phyloP scores from a whole-genome alignment of 2,329 filamentous ascomycete species.

The Xylaria sp. region DNA sequence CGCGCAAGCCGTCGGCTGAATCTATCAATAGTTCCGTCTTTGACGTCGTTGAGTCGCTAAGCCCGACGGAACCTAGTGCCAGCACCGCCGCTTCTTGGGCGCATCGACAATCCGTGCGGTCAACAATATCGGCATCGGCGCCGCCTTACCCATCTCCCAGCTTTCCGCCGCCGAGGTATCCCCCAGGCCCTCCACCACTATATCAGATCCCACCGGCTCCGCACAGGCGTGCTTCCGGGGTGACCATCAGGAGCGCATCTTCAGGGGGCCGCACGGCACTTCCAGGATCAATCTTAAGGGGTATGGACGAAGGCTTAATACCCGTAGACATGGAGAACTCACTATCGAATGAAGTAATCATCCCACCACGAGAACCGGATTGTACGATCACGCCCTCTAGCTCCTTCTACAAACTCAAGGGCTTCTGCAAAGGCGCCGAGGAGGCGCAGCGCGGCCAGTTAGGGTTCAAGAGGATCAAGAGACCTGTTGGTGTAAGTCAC shows the following conservation, averaged over 20 bases:
- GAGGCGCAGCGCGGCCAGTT: slow-evolving; percentile 60
- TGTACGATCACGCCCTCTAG: slow-evolving; percentile 59
- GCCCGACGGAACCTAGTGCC: slow-evolving; percentile 35
- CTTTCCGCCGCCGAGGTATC: slow-evolving; percentile 30
- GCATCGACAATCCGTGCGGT: slow-evolving; percentile 40
- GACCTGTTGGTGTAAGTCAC: slow-evolving; percentile 56
- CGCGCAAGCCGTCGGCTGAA: slow-evolving; percentile 50
- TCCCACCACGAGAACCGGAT: slow-evolving; percentile 49
- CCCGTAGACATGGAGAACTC: slow-evolving; percentile 51
- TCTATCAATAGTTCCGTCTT: slow-evolving; percentile 53
- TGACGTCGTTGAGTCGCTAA: slow-evolving; percentile 48
- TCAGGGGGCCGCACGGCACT: slow-evolving; percentile 28
- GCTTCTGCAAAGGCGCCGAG: slow-evolving; percentile 66
- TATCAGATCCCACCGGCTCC: slow-evolving; percentile 39
- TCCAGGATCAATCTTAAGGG: slow-evolving; percentile 14
- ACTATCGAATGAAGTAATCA: slow-evolving; percentile 33
- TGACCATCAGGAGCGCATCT: slow-evolving; percentile 30
- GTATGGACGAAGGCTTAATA: slow-evolving; percentile 52
- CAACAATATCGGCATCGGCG: slow-evolving; percentile 20
- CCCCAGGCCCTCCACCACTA: slow-evolving; percentile 42
- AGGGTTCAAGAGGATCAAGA: slow-evolving; percentile 63
- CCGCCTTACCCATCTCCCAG: slow-evolving; percentile 21
- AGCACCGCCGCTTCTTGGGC: slow-evolving; percentile 29
- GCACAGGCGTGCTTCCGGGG: slow-evolving; percentile 31
- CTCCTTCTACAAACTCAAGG: slow-evolving; percentile 64